Evolutionary conservation across 768 basidiomycete genomes (phyloP).

Genomic region (Podaxis sp.): DNA sequence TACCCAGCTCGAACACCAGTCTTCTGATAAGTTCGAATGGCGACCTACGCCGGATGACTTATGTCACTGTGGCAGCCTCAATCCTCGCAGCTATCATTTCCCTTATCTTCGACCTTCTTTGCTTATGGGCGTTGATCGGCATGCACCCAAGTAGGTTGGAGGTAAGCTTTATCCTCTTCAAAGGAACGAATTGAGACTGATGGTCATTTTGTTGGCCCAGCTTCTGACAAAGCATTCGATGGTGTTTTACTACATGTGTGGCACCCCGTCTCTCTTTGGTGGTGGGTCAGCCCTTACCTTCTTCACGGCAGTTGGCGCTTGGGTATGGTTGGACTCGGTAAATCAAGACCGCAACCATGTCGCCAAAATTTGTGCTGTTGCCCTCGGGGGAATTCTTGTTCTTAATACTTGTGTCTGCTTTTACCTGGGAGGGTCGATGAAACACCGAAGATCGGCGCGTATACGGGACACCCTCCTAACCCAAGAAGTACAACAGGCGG

Average conservation of each 20-base stretch:
- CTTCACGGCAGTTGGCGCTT: slow-evolving; percentile 11
- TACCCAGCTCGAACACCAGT: slow-evolving; percentile 3
- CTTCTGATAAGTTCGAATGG: slow-evolving; percentile 3
- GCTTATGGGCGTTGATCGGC: slow-evolving; percentile 5
- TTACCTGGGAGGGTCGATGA: slow-evolving; percentile 9
- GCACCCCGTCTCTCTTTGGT: slow-evolving; percentile 13
- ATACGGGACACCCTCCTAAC: neutral
- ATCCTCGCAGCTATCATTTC: slow-evolving; percentile 6
- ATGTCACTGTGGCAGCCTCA: slow-evolving; percentile 2
- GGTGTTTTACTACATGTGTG: slow-evolving; percentile 13
- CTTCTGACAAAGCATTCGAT: slow-evolving; percentile 3
- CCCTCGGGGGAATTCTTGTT: neutral
- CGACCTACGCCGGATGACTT: slow-evolving; percentile 7
- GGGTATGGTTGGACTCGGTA: slow-evolving; percentile 10
- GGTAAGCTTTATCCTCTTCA: neutral
- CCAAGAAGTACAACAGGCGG: neutral
- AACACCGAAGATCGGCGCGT: neutral
- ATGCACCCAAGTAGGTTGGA: slow-evolving; percentile 8
- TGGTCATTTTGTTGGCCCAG: neutral
- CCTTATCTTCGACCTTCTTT: slow-evolving; percentile 10
- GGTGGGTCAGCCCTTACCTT: slow-evolving; percentile 12
- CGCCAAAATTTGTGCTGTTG: neutral
- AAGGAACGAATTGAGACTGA: neutral
- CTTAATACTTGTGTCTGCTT: slow-evolving; percentile 8
- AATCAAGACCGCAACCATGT: neutral